Base-by-base conservation (phyloP, 2,329 filamentous ascomycete species). In the Colletotrichum somersetense region DNA sequence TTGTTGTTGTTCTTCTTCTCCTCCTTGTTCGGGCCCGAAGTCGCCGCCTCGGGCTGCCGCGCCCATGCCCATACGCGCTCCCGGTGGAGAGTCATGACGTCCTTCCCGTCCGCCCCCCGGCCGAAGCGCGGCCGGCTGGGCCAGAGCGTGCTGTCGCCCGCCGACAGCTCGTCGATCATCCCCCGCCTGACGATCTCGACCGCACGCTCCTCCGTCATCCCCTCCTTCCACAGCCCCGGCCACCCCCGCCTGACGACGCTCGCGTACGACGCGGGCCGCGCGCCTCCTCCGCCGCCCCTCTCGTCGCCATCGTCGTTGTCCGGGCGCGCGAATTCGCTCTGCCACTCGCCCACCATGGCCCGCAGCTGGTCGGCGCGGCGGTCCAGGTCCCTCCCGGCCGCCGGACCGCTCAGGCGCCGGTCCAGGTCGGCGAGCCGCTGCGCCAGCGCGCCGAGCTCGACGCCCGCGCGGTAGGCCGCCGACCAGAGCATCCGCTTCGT, bases 121-220 rank as follows among this genome's bases (percentile, higher is more conserved):
- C 57, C 63, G 72, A 78, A 75, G 74, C 78, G 71, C 30, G 76
- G 62, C 3, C 84, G 80, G 14, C 76, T 77, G 0, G 84, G 83
- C 73, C 82, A 84, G 16, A 86, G 76, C 76, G 85, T 81, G 44
- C 78, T 81, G 65, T 80, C 77, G 71, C 86, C 87, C 67, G 80
- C 77, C 52, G 81, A 79, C 30, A 82, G 79, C 78, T 89, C 86
- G 4, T 81, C 77, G 26, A 88, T 79, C 56, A 88, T 78, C 0
- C 78, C 79, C 56, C 78, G 76, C 46, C 83, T 79, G 1, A 81
- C 76, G 3, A 74, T 55, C 1, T 73, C 61, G 1, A 74, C 68
- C 1, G 68, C 53, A 10, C 63, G 48, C 4, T 73, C 71, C 14
- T 76, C 62, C 20, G 33, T 66, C 63, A 46, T 67, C 16, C 66